Conservation (phyloP, 129 eudicot species). For the Apium graveolens region DNA sequence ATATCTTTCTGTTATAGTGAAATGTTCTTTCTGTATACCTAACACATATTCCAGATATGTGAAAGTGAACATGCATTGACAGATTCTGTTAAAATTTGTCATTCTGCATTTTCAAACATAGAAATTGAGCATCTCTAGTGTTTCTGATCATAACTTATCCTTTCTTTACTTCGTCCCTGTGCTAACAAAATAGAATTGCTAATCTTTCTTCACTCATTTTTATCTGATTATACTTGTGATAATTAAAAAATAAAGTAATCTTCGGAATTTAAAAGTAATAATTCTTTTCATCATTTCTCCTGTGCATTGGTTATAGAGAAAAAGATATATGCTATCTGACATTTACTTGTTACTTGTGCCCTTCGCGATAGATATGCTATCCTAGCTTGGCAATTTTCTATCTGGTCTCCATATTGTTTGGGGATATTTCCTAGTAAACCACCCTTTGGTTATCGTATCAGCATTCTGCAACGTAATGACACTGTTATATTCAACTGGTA, state of each 20-base stretch:
- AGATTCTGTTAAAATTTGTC: not conserved
- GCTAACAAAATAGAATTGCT: not conserved
- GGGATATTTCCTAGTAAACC: not conserved
- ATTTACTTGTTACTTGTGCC: not conserved
- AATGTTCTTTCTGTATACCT: not conserved
- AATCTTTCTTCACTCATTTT: not conserved
- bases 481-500: not conserved
- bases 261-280: not conserved
- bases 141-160: not conserved
- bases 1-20: not conserved
- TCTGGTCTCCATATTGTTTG: not conserved
- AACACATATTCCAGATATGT: not conserved
- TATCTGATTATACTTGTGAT: not conserved
- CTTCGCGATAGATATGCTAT: not conserved
- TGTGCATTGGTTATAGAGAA: not conserved
- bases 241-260: not conserved
- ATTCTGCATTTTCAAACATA: not conserved
- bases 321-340: not conserved
- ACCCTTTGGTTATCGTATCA: not conserved
- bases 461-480: no score
- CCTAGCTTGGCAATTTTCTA: not conserved
- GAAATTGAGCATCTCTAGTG: not conserved
- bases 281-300: not conserved
- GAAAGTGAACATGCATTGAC: not conserved
- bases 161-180: not conserved